Evolutionary conservation across 2,329 filamentous ascomycete species (phyloP), one percentile per base, ranked within the genome.

Genomic region (Sarocladiaceae sp.): DNA sequence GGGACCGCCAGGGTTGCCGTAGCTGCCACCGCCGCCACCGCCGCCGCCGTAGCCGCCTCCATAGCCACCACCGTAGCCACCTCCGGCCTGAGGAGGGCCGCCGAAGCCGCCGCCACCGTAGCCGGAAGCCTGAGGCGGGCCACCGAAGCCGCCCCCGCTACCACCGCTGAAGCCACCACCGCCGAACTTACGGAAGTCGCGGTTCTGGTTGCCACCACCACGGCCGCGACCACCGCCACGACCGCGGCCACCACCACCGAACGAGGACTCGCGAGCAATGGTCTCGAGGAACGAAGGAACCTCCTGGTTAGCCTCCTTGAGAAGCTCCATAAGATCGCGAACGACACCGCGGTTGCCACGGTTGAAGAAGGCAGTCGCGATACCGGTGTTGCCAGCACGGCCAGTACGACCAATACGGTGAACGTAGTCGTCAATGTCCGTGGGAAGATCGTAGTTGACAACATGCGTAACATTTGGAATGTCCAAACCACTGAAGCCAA

Each of bases 401-500:
- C 93, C 93, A 53, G 93, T 98, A 91, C 93, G 93, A 83, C 93
- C 93, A 60, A 98, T 98, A 66, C 93, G 88, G 70, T 98, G 93
- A 47, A 98, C 93, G 57, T 98, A 98, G 69, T 97, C 93, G 59
- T 97, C 93, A 58, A 97, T 95, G 61, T 97, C 93, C 46, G 90
- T 96, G 41, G 93, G 93, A n/a, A 98, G 79, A 66, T 98, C 93
- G 67, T 98, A 98, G 76, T 98, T 98, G 77, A 98, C 82, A 40
- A 98, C 93, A 69, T 98, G 93, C 33, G 82, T 91, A 50, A 98
- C 93, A 54, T 96, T 95, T 11, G 91, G 89, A 33, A 98, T 96
- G 74, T 97, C 91, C 12, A 95, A 73, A 70, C 87, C 85, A 73
- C 78, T 24, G 24, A 13, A 41, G 4, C 13, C 10, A 29, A 7